Evolutionary conservation across 345 rosid species (phyloP).

Genomic region (Lumnitzera littorea): DNA sequence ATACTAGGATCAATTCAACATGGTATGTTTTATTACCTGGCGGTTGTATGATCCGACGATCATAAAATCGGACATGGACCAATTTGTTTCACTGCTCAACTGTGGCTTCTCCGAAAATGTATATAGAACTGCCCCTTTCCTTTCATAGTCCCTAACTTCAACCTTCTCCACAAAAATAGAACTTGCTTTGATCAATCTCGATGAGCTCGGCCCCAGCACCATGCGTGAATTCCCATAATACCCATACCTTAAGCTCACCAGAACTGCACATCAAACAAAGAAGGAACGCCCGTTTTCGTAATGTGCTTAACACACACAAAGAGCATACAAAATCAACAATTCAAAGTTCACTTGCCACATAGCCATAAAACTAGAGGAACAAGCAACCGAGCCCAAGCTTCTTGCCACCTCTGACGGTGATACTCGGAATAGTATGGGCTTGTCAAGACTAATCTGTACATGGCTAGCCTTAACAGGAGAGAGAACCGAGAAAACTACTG

Average conservation of each 20-base stretch:
- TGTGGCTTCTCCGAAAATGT: constrained; percentile 45
- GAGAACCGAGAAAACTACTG: too few species aligned
- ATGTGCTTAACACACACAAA: not conserved
- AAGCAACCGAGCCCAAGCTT: constrained; percentile 28
- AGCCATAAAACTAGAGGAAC: constrained; percentile 37
- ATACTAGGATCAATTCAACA: too few species aligned
- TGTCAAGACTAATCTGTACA: constrained; percentile 30
- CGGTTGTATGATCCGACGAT: constrained; percentile 39
- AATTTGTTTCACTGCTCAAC: constrained; percentile 35
- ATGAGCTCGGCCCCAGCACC: constrained; percentile 57
- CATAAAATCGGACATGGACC: constrained; percentile 35
- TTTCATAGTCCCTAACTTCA: constrained; percentile 25
- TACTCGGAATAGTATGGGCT: constrained; percentile 1
- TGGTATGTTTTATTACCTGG: constrained; percentile 22
- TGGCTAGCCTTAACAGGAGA: not conserved
- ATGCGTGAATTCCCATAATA: constrained; percentile 40
- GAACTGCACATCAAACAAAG: constrained; percentile 26
- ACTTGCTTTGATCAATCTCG: constrained; percentile 43
- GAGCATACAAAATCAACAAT: constrained; percentile 1
- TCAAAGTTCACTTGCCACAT: constrained; percentile 60
- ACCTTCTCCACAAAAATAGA: constrained; percentile 44
- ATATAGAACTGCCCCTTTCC: constrained; percentile 36
- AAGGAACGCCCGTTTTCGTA: constrained; percentile 7
- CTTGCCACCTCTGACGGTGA: constrained; percentile 18
- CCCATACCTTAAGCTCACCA: constrained; percentile 40